Percentiles rank a stretch among this genome's conserved stretches.
Conservation (phyloP, 352 stramenopile genomes). For the Globisporangium alternatum region DNA sequence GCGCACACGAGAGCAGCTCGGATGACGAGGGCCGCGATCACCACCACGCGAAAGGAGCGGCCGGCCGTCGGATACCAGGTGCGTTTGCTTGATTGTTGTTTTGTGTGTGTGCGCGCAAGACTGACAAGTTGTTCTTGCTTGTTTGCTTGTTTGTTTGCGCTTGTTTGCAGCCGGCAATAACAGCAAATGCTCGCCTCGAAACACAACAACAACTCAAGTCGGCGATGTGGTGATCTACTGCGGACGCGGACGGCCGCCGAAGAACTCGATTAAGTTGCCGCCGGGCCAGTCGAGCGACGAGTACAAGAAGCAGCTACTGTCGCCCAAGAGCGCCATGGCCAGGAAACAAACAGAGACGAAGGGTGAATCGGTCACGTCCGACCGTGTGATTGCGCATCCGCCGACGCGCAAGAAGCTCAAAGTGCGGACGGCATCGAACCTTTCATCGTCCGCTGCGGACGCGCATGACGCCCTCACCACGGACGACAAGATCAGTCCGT, state of each 20-base stretch:
- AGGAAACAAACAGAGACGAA: background rate
- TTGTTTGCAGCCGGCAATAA: conserved; percentile 7
- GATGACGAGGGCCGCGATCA: conserved; percentile 13
- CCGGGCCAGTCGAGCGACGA: conserved; percentile 3
- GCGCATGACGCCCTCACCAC: background rate
- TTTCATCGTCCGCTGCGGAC: background rate
- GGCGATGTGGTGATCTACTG: conserved; percentile 13
- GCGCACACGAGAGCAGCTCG: conserved; percentile 25
- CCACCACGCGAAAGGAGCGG: background rate
- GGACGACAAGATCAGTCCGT: conserved; percentile 36
- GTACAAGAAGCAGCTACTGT: conserved; percentile 10
- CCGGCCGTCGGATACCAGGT: conserved; percentile 10
- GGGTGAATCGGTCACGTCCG: background rate
- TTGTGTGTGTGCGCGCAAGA: background rate
- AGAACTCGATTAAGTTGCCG: conserved; percentile 22
- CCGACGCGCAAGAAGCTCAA: conserved; percentile 2
- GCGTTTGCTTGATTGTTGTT: background rate
- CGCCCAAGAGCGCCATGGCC: conserved; percentile 1
- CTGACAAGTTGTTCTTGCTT: background rate
- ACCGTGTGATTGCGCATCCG: background rate
- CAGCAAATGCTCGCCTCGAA: conserved; percentile 11
- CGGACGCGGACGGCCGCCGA: conserved; percentile 24
- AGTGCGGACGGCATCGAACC: conserved; percentile 2
- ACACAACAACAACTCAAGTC: background rate
- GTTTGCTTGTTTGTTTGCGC: conserved; percentile 1